phyloP scores from a whole-genome alignment of 805 yeast genomes.

The Yamadazyma kitorensis region DNA sequence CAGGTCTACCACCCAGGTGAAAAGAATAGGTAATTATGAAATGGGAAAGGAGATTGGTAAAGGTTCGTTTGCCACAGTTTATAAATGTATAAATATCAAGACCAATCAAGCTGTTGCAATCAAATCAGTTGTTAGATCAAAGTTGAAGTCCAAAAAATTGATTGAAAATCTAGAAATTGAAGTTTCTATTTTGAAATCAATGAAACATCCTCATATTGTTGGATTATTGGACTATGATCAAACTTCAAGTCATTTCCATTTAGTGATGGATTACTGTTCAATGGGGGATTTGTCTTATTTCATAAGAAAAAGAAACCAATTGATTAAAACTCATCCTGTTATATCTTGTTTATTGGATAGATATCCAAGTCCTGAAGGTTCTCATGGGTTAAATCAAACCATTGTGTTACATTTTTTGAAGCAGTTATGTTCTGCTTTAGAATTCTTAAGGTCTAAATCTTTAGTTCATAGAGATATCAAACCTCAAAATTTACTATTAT shows the following conservation, averaged over 20 bases:
- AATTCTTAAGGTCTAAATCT: slow-evolving; percentile 76
- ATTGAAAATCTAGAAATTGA: slow-evolving; percentile 91
- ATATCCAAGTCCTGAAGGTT: slow-evolving; percentile 78
- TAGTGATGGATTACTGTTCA: slow-evolving; percentile 96
- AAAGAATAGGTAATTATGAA: slow-evolving; percentile 45
- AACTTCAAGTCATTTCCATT: slow-evolving; percentile 73
- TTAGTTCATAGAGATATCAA: slow-evolving; percentile 94
- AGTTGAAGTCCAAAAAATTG: slow-evolving; percentile 80
- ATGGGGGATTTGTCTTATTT: slow-evolving; percentile 90
- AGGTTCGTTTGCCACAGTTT: slow-evolving; percentile 95
- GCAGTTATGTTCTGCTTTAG: slow-evolving; percentile 81
- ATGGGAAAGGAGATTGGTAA: slow-evolving; percentile 88
- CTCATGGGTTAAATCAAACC: slow-evolving; percentile 76
- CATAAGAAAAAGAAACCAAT: slow-evolving; percentile 71
- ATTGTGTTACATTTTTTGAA: slow-evolving; percentile 81
- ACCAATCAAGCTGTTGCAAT: slow-evolving; percentile 73
- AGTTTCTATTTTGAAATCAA: slow-evolving; percentile 79
- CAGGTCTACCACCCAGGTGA: not conserved
- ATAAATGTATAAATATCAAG: slow-evolving; percentile 65
- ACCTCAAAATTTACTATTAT: slow-evolving; percentile 83
- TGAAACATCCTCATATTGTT: slow-evolving; percentile 93
- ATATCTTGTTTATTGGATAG: slow-evolving; percentile 71
- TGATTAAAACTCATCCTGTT: slow-evolving; percentile 72
- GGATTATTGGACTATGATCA: slow-evolving; percentile 79
- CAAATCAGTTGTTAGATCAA: slow-evolving; percentile 80